These are phyloP conservation scores for Eucalyptus virginea DNA, from an alignment of 345 rosid species.

Conservation along the genomic window DNA sequence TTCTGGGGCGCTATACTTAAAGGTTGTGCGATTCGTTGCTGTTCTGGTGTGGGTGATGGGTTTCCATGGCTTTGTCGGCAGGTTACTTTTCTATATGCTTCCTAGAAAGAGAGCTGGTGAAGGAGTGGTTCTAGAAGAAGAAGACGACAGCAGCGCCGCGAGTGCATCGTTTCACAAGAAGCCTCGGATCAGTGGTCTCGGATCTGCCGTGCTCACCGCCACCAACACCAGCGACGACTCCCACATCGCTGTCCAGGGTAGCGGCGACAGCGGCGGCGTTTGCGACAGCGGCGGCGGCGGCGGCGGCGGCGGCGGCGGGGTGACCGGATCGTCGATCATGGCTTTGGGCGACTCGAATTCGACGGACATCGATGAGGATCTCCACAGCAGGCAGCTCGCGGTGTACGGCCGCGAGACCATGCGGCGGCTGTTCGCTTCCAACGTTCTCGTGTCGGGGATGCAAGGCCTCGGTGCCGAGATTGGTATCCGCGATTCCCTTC, in stretches of 20 bases:
- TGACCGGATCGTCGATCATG: slow-evolving; percentile 29
- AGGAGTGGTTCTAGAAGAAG: slow-evolving; percentile 37
- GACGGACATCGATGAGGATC: slow-evolving; percentile 91
- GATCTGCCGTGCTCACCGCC: slow-evolving; percentile 5
- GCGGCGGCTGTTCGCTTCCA: slow-evolving; percentile 90
- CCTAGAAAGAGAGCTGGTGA: slow-evolving; percentile 72
- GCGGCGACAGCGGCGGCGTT: background rate
- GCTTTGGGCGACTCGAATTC: slow-evolving; percentile 60
- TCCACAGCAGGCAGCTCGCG: slow-evolving; percentile 98
- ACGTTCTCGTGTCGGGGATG: slow-evolving; percentile 82
- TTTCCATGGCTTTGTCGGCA: slow-evolving; percentile 32
- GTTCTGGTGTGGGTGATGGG: slow-evolving; percentile 21
- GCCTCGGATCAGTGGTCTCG: slow-evolving; percentile 30
- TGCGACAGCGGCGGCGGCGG: slow-evolving; percentile 1
- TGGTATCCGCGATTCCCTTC: slow-evolving; percentile 20
- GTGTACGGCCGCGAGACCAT: slow-evolving; percentile 99
- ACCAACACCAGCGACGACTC: slow-evolving; percentile 1
- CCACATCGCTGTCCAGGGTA: background rate
- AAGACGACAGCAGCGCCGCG: slow-evolving; percentile 4
- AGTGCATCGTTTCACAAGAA: slow-evolving; percentile 40
- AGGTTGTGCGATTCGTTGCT: background rate
- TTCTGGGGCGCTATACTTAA: background rate
- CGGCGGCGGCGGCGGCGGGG: background rate
- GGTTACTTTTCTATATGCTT: slow-evolving; percentile 87
- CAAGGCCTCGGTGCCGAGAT: slow-evolving; percentile 97